Base-by-base conservation (phyloP, 2,329 filamentous ascomycete genomes). In the Teratosphaeria destructans region DNA sequence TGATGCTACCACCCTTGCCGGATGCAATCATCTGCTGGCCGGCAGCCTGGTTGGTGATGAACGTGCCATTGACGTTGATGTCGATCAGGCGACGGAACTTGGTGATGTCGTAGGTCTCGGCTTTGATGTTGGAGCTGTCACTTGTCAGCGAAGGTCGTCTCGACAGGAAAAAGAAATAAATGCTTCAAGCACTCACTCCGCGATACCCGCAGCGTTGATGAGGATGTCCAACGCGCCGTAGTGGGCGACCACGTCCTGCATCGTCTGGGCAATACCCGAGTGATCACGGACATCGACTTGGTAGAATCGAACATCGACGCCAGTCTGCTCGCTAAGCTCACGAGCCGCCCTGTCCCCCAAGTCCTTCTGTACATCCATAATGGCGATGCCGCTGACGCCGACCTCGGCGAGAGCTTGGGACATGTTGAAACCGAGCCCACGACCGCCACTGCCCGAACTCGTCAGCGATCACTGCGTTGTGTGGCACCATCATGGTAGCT, bases 51-150 rank as follows among this genome's bases (percentile, higher is more conserved):
- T 86, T 81, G 79, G 89, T 85, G 64, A 91, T 78, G 81, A 92
- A 92, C 4, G 86, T 86, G 57, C 89, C 89, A 8, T 83, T 90
- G 43, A 91, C 77, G 80, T 92, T 93, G 79, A 92, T 90, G 73
- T 92, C 88, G 67, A 92, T 85, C 37, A 91, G 82, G 59, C 85
- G 84, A 55, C 87, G 85, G 81, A 90, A 92, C 81, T 87, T 89
- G 73, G 85, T 82, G 32, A 82, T 80, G 71, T 89, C 84, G 76
- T 92, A 91, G 23, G 79, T 84, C 80, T 91, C 88, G 56, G 87
- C 88, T 74, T 88, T 87, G 78, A 91, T 88, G 80, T 91, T 91
- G 72, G 87, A 90, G 73, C 79, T 81, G 65, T 26, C 16, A 12
- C n/a, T 26, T 34, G 12, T 23, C 26, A 37, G 55, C 16, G 55